Percentiles rank a stretch among this genome's conserved stretches.
Conservation (phyloP, 2,329 filamentous ascomycete species). For the Chalara sp. region DNA sequence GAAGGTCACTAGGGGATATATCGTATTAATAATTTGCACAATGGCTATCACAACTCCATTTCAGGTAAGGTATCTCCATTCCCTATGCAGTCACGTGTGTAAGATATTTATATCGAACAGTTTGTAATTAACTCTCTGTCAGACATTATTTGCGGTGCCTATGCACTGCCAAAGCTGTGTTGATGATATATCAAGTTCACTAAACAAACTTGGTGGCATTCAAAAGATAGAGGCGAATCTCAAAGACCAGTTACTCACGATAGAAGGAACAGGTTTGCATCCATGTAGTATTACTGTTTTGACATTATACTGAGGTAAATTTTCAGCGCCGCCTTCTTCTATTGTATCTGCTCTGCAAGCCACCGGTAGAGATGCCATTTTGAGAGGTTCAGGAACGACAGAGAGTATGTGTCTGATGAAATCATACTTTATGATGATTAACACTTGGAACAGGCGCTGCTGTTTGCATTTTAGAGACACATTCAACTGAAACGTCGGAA, state of each 20-base stretch:
- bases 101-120: background rate
- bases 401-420: slow-evolving; percentile 58
- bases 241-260: slow-evolving; percentile 72
- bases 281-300: slow-evolving; percentile 1
- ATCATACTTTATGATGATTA: background rate
- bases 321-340: slow-evolving; percentile 69
- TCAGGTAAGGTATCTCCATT: slow-evolving; percentile 20
- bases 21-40: slow-evolving; percentile 1
- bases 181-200: slow-evolving; percentile 72
- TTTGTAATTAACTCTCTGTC: slow-evolving; percentile 8
- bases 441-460: slow-evolving; percentile 54
- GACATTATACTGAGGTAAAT: slow-evolving; percentile 8
- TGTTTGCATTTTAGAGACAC: slow-evolving; percentile 92
- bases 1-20: background rate
- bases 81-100: slow-evolving; percentile 17
- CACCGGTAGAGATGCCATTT: slow-evolving; percentile 88
- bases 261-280: slow-evolving; percentile 70
- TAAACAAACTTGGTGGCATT: slow-evolving; percentile 74
- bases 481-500: slow-evolving; percentile 51
- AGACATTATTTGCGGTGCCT: slow-evolving; percentile 93
- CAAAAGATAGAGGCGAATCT: slow-evolving; percentile 77
- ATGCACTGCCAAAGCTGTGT: slow-evolving; percentile 88
- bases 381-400: slow-evolving; percentile 79
- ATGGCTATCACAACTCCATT: slow-evolving; percentile 29
- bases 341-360: slow-evolving; percentile 85